Evolutionary conservation across 352 stramenopile species (phyloP), one percentile per base, ranked within the genome.

Genomic region (Pythium periplocum): DNA sequence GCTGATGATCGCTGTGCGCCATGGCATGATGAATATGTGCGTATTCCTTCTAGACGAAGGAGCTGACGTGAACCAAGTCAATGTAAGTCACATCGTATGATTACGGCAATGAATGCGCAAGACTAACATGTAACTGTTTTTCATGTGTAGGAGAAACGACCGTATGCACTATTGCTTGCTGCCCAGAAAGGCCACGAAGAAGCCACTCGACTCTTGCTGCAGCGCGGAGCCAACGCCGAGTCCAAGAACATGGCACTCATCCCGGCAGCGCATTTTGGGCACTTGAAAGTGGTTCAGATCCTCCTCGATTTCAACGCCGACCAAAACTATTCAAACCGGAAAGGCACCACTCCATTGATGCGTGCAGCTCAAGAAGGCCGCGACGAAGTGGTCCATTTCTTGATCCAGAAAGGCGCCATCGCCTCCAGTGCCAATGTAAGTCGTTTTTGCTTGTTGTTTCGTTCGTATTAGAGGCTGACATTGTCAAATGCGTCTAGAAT

Each of bases 201-300:
- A 0, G 81, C 86, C 60, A 90, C 84, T 8, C 69, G 72, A 48
- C 91, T 90, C 39, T 42, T 95, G 42, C 51, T 95, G 0, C 55
- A 83, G 17, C 66, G 71, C 43, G 77, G 75, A 7, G 82, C 83
- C 3, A 90, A 87, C 54, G 68, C 85, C 49, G 80, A 95, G 45
- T 93, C 81, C 6, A 87, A 88, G 63, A 90, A 90, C 64, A 87
- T 90, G 72, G 76, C 84, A 17, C 73, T 95, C 34, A 92, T 95
- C 31, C 84, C 84, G 10, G 84, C 84, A 0, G 81, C 84, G 31
- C 84, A 95, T 34, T 95, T 95, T 46, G 84, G 84, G 2, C 84
- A 95, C 64, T 64, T 93, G 30, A 52, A 69, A 0, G 75, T 92
- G 7, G 85, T 95, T 0, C 63, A 79, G 8, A 64, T 90, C 53